Evolutionary conservation across 805 yeast genomes (phyloP).

Genomic region (Saccharomycopsis amapae): DNA sequence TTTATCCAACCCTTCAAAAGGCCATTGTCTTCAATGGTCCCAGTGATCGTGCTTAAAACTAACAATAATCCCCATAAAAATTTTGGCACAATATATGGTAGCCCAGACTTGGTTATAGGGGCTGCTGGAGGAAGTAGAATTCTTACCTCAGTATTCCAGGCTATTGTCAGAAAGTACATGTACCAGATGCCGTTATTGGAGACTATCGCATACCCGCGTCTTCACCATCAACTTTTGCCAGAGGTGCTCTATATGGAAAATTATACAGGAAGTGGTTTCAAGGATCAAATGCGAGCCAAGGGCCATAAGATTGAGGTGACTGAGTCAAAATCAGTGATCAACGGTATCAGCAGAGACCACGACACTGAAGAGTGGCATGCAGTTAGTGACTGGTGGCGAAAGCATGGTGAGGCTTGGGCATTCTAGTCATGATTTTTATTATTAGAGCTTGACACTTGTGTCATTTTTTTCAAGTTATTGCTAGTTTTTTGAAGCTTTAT

Average conservation of each 20-base stretch:
- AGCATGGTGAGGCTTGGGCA: conserved; percentile 67
- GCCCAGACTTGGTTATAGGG: conserved; percentile 67
- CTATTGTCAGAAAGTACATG: conserved; percentile 59
- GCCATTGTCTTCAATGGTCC: conserved; percentile 80
- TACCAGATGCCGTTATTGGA: conserved; percentile 54
- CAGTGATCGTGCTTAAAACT: conserved; percentile 51
- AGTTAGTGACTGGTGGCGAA: conserved; percentile 88
- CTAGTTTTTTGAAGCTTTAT: too few species aligned
- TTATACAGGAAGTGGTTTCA: conserved; percentile 37
- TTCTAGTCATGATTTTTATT: too few species aligned
- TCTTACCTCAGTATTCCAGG: conserved; percentile 75
- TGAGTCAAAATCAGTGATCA: conserved; percentile 49
- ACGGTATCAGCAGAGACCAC: conserved; percentile 39
- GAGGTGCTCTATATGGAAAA: conserved; percentile 56
- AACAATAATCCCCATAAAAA: too few species aligned
- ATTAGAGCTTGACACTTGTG: too few species aligned
- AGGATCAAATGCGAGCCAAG: conserved; percentile 31
- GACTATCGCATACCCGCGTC: conserved; percentile 68
- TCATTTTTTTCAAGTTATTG: too few species aligned
- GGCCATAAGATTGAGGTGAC: conserved; percentile 44
- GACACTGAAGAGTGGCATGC: conserved; percentile 49
- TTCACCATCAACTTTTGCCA: conserved; percentile 88
- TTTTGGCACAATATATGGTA: too few species aligned
- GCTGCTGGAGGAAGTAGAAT: conserved; percentile 95
- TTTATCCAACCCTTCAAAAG: conserved; percentile 68